Evolutionary conservation across 176 grass and related monocot species (phyloP).

Genomic region (Rhipidocladum racemiflorum): DNA sequence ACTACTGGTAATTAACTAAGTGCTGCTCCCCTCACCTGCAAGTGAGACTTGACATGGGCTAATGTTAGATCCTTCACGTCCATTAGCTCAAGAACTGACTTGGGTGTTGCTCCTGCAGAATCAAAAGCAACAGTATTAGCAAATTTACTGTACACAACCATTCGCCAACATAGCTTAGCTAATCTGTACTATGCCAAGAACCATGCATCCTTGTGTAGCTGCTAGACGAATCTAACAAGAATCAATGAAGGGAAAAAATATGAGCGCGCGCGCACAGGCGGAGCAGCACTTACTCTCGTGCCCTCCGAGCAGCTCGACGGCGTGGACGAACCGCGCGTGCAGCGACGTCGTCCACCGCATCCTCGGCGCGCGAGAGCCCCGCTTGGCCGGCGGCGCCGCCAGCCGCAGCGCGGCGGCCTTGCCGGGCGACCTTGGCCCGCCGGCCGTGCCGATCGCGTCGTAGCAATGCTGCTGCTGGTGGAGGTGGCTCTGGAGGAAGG

Average conservation of each 20-base stretch:
- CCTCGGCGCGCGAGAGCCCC: slow-evolving; percentile 58
- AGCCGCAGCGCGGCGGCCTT: slow-evolving; percentile 50
- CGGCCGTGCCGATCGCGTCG: slow-evolving; percentile 19
- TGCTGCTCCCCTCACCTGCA: slow-evolving; percentile 56
- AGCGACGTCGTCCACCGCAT: slow-evolving; percentile 96
- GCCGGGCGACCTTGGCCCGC: slow-evolving; percentile 39
- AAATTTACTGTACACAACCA: background rate
- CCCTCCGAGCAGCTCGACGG: slow-evolving; percentile 88
- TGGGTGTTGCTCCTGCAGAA: slow-evolving; percentile 86
- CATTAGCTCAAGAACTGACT: slow-evolving; percentile 98
- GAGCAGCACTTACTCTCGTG: slow-evolving; percentile 72
- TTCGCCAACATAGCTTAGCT: background rate
- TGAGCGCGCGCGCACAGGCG: background rate
- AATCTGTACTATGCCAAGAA: background rate
- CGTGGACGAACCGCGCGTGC: slow-evolving; percentile 85
- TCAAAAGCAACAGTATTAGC: background rate
- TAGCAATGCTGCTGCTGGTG: slow-evolving; percentile 45
- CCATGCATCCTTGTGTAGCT: background rate
- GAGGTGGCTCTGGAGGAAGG: slow-evolving; percentile 45
- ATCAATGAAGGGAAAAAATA: background rate
- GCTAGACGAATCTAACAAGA: background rate
- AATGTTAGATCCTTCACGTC: slow-evolving; percentile 97
- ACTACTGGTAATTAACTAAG: background rate
- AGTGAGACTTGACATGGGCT: slow-evolving; percentile 95
- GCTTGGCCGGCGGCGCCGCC: slow-evolving; percentile 45